Evolutionary conservation across 2,329 filamentous ascomycete species (phyloP).

Genomic region (Aspergillus phoenicis): DNA sequence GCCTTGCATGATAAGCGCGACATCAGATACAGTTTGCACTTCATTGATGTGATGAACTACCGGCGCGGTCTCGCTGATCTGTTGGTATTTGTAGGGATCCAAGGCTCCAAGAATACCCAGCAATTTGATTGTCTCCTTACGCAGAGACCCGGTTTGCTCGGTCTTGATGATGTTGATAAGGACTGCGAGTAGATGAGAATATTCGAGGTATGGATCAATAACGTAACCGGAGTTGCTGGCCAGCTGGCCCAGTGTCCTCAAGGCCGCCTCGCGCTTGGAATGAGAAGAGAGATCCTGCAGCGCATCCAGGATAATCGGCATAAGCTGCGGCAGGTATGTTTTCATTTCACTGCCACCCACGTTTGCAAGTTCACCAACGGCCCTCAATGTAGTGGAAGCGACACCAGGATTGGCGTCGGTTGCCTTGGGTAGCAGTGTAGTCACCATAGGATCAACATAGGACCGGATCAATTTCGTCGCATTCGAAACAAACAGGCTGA

Average conservation of each 20-base stretch:
- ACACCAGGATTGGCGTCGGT: constrained; percentile 83
- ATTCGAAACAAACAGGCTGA: constrained; percentile 90
- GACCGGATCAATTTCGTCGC: constrained; percentile 92
- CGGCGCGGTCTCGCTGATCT: constrained; percentile 85
- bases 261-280: constrained; percentile 84
- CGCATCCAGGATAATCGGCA: constrained; percentile 92
- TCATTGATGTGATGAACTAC: constrained; percentile 74
- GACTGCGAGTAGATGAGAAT: constrained; percentile 89
- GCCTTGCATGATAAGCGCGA: constrained; percentile 96
- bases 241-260: constrained; percentile 87
- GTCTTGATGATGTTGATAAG: constrained; percentile 92
- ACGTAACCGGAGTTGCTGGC: constrained; percentile 98
- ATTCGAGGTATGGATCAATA: constrained; percentile 92
- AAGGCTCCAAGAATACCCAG: constrained; percentile 94
- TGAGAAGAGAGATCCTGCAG: constrained; percentile 92
- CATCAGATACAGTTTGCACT: constrained; percentile 77
- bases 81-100: constrained; percentile 92
- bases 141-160: constrained; percentile 80
- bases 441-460: constrained; percentile 95
- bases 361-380: constrained; percentile 89
- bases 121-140: constrained; percentile 93
- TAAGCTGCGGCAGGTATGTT: constrained; percentile 84
- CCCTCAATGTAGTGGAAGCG: constrained; percentile 90
- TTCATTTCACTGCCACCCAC: constrained; percentile 95
- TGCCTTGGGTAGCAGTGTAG: constrained; percentile 89